A percentile compares a stretch with the other conserved stretches of the same genome.
These are phyloP conservation scores for Boletales sp. DNA, from an alignment of 768 basidiomycete species.

Conservation along the genomic window DNA sequence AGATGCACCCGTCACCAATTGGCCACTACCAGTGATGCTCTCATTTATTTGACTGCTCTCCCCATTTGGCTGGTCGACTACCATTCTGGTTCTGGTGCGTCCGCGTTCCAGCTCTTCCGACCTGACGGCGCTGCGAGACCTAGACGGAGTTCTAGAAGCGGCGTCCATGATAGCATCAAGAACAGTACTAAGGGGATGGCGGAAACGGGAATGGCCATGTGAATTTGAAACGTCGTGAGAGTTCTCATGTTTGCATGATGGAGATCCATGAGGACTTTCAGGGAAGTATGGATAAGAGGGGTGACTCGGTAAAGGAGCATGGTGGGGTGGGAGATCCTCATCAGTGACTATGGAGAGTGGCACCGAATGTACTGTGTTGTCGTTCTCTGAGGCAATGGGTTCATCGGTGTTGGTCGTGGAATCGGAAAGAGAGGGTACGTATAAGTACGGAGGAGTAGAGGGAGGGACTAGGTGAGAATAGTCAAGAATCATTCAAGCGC, in stretches of 20 bases:
- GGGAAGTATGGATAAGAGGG: slow-evolving; percentile 2
- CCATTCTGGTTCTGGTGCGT: slow-evolving; percentile 15
- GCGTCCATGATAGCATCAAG: slow-evolving; percentile 18
- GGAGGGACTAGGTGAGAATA: not conserved
- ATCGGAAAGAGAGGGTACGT: not conserved
- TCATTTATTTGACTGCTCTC: not conserved
- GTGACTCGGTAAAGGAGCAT: not conserved
- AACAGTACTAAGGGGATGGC: slow-evolving; percentile 14
- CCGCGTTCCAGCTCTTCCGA: slow-evolving; percentile 33
- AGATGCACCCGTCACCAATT: not conserved
- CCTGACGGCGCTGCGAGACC: slow-evolving; percentile 27
- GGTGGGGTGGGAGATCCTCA: not conserved
- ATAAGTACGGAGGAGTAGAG: not conserved
- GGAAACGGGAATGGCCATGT: slow-evolving; percentile 14
- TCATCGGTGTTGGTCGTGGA: not conserved
- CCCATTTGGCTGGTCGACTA: not conserved
- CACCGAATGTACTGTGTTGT: not conserved
- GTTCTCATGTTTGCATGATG: not conserved
- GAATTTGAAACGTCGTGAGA: slow-evolving; percentile 1
- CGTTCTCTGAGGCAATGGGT: slow-evolving; percentile 6
- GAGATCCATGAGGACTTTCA: not conserved
- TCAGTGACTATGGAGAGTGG: not conserved
- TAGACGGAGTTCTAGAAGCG: slow-evolving; percentile 13
- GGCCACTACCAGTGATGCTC: not conserved
- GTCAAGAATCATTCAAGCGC: not conserved